phyloP scores from a whole-genome alignment of 352 stramenopile species.

The Discostella stelligera region DNA sequence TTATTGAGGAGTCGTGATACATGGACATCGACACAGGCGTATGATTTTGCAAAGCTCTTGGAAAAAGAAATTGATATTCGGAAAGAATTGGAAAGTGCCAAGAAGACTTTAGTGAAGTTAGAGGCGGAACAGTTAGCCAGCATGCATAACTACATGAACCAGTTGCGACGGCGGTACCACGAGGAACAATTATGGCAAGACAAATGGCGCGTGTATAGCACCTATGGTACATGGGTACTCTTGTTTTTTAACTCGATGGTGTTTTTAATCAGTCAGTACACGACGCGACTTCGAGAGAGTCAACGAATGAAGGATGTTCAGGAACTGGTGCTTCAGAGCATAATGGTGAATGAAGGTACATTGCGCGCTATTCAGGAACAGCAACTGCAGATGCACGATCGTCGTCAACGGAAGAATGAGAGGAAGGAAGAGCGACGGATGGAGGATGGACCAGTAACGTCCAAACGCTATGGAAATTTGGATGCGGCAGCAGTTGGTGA shows the following conservation, averaged over 20 bases:
- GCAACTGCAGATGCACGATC: not conserved
- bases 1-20: conserved; percentile 43
- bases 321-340: conserved; percentile 12
- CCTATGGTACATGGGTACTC: conserved; percentile 63
- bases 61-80: conserved; percentile 44
- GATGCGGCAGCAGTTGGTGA: not conserved
- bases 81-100: conserved; percentile 21
- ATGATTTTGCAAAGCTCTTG: conserved; percentile 53
- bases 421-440: not conserved
- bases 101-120: conserved; percentile 24
- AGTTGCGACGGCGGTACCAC: conserved; percentile 58
- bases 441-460: not conserved
- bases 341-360: conserved; percentile 8
- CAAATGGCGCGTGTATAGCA: conserved; percentile 60
- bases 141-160: conserved; percentile 66
- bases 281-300: conserved; percentile 12
- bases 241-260: conserved; percentile 58
- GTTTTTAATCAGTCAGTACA: conserved; percentile 59
- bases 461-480: not conserved
- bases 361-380: conserved; percentile 4
- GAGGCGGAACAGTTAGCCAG: conserved; percentile 46
- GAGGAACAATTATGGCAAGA: conserved; percentile 74
- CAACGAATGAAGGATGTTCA: conserved; percentile 47
- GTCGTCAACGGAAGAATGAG: not conserved
- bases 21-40: conserved; percentile 50